Evolutionary conservation across 768 basidiomycete genomes (phyloP), one percentile per base, ranked within the genome.

Genomic region (Leccinellum luteum): DNA sequence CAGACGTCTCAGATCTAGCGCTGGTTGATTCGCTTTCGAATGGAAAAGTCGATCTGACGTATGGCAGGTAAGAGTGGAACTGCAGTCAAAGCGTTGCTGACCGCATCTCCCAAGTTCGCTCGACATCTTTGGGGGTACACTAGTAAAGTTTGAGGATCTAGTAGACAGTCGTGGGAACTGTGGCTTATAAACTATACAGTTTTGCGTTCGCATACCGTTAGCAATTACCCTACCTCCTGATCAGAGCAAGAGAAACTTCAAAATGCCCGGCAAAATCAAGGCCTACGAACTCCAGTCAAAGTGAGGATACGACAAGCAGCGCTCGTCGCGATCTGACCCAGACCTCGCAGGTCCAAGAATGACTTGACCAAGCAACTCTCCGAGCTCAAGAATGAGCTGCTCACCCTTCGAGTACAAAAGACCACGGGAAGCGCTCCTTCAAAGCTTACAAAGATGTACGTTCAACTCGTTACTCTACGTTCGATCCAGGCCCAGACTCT

Each of bases 391-490:
- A 85, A 79, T 60, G 97, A 99, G 85, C 90, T 98, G 68, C 82
- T 92, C 62, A 81, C 82, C 70, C 84, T 99, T 76, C 88, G 96
- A 69, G 97, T 99, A 62, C 94, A 97, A 84, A 98, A 98, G 85
- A 92, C 96, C 71, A 91, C 93, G 60, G 94, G 94, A 70, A 94
- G 94, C 32, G 91, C 92, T 66, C 89, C 95, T 57, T 87, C 92
- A 56, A 98, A 98, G 80, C 84, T 99, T 66, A 95, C 92, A 69
- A 94, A 91, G 82, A 98, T 99, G 97, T 99, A 76, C 69, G 89
- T 83, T 31, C 3, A 21, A 4, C 14, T 51, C 14, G 4, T 35
- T 25, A 10, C 12, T 30, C 2, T 30, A 28, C 7, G 14, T 17
- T 48, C 15, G 32, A 49, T 49, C 31, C 30, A 6, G 44, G 45